Evolutionary conservation across 2,329 filamentous ascomycete genomes (phyloP), one percentile per base, ranked within the genome.

Genomic region (Aspergillus carbonarius): DNA sequence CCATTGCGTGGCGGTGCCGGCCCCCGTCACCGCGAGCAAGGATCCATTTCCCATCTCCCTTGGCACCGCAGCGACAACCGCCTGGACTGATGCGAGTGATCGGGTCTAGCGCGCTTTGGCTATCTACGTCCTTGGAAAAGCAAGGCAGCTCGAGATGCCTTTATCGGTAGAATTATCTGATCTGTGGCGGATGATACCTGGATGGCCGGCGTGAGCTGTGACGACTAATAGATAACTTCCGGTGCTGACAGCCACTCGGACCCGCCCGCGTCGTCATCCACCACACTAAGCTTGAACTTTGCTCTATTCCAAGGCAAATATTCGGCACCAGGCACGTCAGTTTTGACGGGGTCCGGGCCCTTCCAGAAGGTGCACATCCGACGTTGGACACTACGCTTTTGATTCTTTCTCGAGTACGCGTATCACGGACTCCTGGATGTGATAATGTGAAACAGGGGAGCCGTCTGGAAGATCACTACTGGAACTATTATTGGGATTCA

Each of bases 231-330:
- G 50, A 40, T 37, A 39, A 27, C 35, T 15, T 13, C 49, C n/a
- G 35, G 35, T 17, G 34, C 18, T 40, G 34, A 52, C 35, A 52
- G 50, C 35, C 35, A 40, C 50, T 52, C 13, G 34, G 34, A 52
- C 50, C 50, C 50, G 50, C 50, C 17, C 39, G 50, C 50, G 37
- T 51, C 48, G 48, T 51, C 50, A 32, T 51, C 48, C 13, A 47
- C 44, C 44, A n/a, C 44, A 27, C 9, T 20, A 48, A 12, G 2
- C 44, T 13, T 18, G 25, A 48, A 48, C 23, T 48, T 48, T 48
- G 32, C 44, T 17, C 12, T 9, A 13, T 48, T 27, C 44, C 44
- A 18, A 32, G 44, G 25, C 25, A 30, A 25, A 32, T 48, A n/a
- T n/a, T 30, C 6, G 27, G 25, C 44, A 15, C 44, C 44, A 27